These are phyloP conservation scores for Dactylellina parvicollis DNA, from an alignment of 2,329 filamentous ascomycete genomes.

Conservation along the genomic window DNA sequence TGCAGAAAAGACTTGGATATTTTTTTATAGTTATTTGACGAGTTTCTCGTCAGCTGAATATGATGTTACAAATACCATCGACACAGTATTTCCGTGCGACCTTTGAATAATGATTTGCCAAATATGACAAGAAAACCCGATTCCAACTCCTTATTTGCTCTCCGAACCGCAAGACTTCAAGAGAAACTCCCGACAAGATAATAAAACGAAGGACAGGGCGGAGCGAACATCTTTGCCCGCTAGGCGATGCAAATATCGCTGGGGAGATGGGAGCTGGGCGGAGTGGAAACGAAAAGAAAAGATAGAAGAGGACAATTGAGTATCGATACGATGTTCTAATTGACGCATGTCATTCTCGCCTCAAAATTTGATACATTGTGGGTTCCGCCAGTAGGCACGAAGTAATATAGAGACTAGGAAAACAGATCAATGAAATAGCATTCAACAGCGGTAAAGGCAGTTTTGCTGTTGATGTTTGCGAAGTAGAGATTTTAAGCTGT, in stretches of 20 bases:
- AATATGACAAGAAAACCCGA: not conserved
- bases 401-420: too few species aligned
- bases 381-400: too few species aligned
- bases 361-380: not conserved
- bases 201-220: not conserved
- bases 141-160: conserved; percentile 11
- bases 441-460: too few species aligned
- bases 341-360: not conserved
- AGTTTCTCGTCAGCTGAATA: not conserved
- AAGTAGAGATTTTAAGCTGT: not conserved
- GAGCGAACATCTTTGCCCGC: too few species aligned
- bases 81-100: not conserved
- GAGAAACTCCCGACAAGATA: not conserved
- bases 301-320: not conserved
- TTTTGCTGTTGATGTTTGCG: not conserved
- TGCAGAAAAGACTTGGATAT: not conserved
- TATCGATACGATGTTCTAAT: not conserved
- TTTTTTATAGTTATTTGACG: conserved; percentile 2
- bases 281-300: not conserved
- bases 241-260: too few species aligned
- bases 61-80: not conserved
- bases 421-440: too few species aligned
- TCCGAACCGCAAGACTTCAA: not conserved
- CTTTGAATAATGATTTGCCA: not conserved
- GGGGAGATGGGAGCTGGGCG: not conserved